A percentile compares a stretch with the other conserved stretches of the same genome.
These are phyloP conservation scores for Sanguinoderma infundibulare DNA, from an alignment of 1,284 basidiomycete genomes.

Conservation along the genomic window DNA sequence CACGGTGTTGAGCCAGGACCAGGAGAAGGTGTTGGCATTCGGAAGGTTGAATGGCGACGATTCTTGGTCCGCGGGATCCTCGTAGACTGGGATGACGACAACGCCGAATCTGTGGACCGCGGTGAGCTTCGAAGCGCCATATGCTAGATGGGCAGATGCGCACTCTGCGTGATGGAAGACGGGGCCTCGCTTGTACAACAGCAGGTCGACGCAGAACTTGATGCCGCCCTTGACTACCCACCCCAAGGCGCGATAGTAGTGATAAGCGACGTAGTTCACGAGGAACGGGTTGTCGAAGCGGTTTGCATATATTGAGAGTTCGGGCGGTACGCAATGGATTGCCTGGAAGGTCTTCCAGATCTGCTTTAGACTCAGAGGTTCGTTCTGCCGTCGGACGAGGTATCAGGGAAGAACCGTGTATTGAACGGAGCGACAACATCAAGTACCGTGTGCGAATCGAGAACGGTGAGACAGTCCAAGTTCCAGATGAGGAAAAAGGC, in stretches of 20 bases:
- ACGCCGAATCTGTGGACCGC: slow-evolving; percentile 76
- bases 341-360: slow-evolving; percentile 67
- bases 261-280: slow-evolving; percentile 89
- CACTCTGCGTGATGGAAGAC: slow-evolving; percentile 97
- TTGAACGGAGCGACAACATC: background rate
- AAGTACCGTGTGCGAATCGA: slow-evolving; percentile 64
- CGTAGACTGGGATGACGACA: slow-evolving; percentile 88
- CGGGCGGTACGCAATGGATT: slow-evolving; percentile 35
- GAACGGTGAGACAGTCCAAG: slow-evolving; percentile 83
- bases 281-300: slow-evolving; percentile 92
- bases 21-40: slow-evolving; percentile 77
- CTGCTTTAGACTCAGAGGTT: slow-evolving; percentile 54
- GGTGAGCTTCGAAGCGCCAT: background rate
- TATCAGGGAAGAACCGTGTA: slow-evolving; percentile 8
- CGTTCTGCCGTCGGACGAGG: slow-evolving; percentile 41
- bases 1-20: slow-evolving; percentile 97
- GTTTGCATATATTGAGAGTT: slow-evolving; percentile 38
- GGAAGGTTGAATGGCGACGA: slow-evolving; percentile 64
- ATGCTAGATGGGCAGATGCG: slow-evolving; percentile 28
- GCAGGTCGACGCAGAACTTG: slow-evolving; percentile 97
- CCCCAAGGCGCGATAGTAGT: slow-evolving; percentile 96
- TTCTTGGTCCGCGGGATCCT: slow-evolving; percentile 75
- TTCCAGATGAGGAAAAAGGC: slow-evolving; percentile 91
- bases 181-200: slow-evolving; percentile 94
- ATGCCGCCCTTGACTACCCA: slow-evolving; percentile 97